A percentile compares a stretch with the other conserved stretches of the same genome.
These are phyloP conservation scores for Insectozyma bohioensis DNA, from an alignment of 1,139 yeast species.

Conservation along the genomic window DNA sequence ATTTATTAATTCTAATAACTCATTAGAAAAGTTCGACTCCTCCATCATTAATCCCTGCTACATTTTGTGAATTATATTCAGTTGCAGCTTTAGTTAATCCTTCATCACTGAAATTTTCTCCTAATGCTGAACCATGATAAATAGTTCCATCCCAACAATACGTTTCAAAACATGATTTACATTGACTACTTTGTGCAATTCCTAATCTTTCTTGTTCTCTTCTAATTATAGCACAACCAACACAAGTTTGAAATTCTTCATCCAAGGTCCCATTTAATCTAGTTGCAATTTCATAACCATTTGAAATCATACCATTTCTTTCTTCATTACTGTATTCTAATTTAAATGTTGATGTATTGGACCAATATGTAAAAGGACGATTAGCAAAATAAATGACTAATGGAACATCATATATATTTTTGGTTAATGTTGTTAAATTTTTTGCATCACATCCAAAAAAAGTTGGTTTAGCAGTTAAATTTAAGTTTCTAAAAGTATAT, in stretches of 20 bases:
- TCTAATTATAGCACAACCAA: constrained; percentile 44
- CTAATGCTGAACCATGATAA: constrained; percentile 12
- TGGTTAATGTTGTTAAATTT: constrained; percentile 34
- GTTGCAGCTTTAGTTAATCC: constrained; percentile 12
- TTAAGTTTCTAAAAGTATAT: constrained; percentile 30
- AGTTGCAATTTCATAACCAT: constrained; percentile 37
- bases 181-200: constrained; percentile 37
- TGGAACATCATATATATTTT: constrained; percentile 38
- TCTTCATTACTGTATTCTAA: constrained; percentile 33
- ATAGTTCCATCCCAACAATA: constrained; percentile 45
- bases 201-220: constrained; percentile 41
- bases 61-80: constrained; percentile 11
- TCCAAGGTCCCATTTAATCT: constrained; percentile 36
- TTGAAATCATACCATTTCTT: constrained; percentile 36
- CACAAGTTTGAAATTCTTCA: constrained; percentile 39
- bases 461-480: constrained; percentile 42
- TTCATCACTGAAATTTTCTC: constrained; percentile 45
- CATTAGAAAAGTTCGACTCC: constrained; percentile 5
- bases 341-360: constrained; percentile 39
- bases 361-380: constrained; percentile 37
- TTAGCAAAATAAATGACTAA: constrained; percentile 40
- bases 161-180: constrained; percentile 35
- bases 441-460: constrained; percentile 46
- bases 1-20: too few species aligned
- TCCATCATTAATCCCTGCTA: constrained; percentile 13